Conservation (phyloP, 768 basidiomycete species). For the Kwoniella pini region DNA sequence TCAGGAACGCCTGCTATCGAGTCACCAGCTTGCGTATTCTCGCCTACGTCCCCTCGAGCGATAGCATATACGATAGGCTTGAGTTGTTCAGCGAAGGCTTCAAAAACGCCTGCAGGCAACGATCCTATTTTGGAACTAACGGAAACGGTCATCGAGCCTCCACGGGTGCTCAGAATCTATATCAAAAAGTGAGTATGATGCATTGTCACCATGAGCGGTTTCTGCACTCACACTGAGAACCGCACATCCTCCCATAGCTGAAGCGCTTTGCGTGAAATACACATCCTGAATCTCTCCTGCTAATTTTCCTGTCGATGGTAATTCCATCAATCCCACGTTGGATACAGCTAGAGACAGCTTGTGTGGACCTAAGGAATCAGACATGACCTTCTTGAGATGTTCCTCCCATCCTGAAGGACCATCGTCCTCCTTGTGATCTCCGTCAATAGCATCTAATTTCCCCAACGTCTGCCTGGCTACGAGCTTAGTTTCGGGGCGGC, state of each 20-base stretch:
- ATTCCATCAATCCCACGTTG: slow-evolving; percentile 13
- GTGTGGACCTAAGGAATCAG: slow-evolving; percentile 9
- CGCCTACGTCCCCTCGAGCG: slow-evolving; percentile 8
- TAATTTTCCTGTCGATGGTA: slow-evolving; percentile 3
- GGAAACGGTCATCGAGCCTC: slow-evolving; percentile 3
- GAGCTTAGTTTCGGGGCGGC: neutral
- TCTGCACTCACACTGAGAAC: slow-evolving; percentile 22
- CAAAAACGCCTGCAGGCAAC: slow-evolving; percentile 12
- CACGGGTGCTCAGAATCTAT: slow-evolving; percentile 9
- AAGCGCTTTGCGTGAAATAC: slow-evolving; percentile 11
- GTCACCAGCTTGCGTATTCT: neutral
- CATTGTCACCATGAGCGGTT: too few species aligned
- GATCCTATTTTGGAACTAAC: slow-evolving; percentile 10
- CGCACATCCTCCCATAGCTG: slow-evolving; percentile 15
- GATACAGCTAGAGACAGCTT: slow-evolving; percentile 14
- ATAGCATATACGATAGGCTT: slow-evolving; percentile 3
- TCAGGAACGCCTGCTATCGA: neutral
- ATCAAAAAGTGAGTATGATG: too few species aligned
- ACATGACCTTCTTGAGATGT: neutral
- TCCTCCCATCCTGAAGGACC: slow-evolving; percentile 12
- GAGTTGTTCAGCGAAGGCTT: neutral
- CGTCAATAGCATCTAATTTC: slow-evolving; percentile 7
- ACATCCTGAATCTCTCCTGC: slow-evolving; percentile 11
- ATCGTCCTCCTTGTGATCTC: neutral
- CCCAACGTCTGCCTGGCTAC: slow-evolving; percentile 5